These are phyloP conservation scores for Oryza glaberrima DNA, from an alignment of 176 grass and related monocot genomes.

Conservation along the genomic window DNA sequence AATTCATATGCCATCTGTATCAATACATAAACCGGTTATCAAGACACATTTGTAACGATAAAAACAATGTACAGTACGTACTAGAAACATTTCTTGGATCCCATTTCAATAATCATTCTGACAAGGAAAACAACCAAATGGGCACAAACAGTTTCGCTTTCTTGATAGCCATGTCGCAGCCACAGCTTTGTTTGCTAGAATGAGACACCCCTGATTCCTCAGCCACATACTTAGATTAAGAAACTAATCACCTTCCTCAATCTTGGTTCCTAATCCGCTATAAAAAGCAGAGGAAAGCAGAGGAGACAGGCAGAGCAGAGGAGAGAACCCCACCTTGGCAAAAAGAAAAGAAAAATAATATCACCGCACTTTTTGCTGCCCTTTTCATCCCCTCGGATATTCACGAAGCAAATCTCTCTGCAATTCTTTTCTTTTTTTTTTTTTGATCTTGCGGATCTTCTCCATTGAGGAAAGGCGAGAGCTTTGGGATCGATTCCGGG, in stretches of 20 bases:
- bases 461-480: neutral
- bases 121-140: neutral
- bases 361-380: conserved; percentile 10
- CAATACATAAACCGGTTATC: neutral
- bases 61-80: neutral
- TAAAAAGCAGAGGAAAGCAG: conserved; percentile 1
- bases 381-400: conserved; percentile 12
- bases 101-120: neutral
- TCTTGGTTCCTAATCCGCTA: neutral
- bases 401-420: neutral
- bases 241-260: neutral
- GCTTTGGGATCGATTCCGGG: neutral
- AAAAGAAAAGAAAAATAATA: neutral
- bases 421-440: neutral
- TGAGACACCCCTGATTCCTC: neutral
- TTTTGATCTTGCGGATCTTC: neutral
- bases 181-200: conserved; percentile 23
- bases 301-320: neutral
- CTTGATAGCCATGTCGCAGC: neutral
- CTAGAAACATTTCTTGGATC: neutral
- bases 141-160: neutral
- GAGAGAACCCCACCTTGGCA: neutral
- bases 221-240: neutral
- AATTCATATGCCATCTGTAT: neutral
- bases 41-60: neutral